Conservation (phyloP, 2,329 filamentous ascomycete species). For the Thelonectria discophora region DNA sequence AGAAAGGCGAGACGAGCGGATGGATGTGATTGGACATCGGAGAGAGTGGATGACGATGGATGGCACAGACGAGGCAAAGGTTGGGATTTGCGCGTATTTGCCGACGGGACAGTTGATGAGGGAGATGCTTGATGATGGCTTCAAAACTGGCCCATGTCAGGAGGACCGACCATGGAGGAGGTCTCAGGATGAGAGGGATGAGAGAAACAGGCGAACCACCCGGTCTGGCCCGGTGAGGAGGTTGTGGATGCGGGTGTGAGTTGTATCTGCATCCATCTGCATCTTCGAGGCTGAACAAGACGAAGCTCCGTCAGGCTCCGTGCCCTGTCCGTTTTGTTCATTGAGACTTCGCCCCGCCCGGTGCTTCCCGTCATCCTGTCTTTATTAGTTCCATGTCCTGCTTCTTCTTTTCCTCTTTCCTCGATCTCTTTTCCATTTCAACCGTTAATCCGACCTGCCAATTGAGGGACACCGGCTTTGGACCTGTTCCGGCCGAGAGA, state of each 20-base stretch:
- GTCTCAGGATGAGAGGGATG: too few relatives aligned
- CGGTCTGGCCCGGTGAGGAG: constrained; percentile 12
- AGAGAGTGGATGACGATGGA: constrained; percentile 17
- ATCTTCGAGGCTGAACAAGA: constrained; percentile 2
- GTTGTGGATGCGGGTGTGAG: not conserved
- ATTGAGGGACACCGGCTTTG: not conserved
- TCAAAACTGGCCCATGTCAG: not conserved
- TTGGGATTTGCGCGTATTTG: not conserved
- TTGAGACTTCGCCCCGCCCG: too few relatives aligned
- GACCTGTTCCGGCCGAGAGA: constrained; percentile 8
- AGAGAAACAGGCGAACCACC: constrained; percentile 6
- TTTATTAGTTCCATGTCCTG: constrained; percentile 1
- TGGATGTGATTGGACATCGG: constrained; percentile 18
- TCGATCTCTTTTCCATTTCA: not conserved
- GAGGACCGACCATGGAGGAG: too few relatives aligned
- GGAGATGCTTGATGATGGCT: not conserved
- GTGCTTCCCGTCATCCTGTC: constrained; percentile 17
- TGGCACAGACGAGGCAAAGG: constrained; percentile 7
- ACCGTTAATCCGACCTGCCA: not conserved
- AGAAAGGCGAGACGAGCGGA: constrained; percentile 4
- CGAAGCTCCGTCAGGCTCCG: constrained; percentile 21
- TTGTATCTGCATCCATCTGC: not conserved
- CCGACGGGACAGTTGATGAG: not conserved
- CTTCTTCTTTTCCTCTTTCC: constrained; percentile 10
- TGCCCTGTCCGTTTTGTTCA: constrained; percentile 1